Evolutionary conservation across 768 basidiomycete species (phyloP), one percentile per base, ranked within the genome.

Genomic region (Kwoniella newhampshirensis): DNA sequence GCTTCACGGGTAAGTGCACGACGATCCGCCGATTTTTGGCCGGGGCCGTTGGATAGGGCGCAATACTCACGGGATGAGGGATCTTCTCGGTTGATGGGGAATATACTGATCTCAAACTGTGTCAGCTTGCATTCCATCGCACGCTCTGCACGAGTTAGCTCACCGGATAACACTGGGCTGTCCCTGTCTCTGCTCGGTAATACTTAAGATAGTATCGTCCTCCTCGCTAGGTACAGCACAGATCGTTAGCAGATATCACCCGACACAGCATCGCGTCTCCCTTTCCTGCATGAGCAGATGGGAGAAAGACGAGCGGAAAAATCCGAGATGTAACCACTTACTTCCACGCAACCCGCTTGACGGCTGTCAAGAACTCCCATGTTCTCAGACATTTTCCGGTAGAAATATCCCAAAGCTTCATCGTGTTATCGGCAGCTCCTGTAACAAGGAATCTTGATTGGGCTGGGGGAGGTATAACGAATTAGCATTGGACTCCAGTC

Each of bases 351-450:
- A 98, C 94, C 42, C 94, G 82, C 82, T 97, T 98, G 66, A 99
- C 89, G 4, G 96, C 96, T 0, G 94, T 98, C 32, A 89, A 89
- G 82, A 96, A 97, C 77, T 98, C 94, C 96, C 96, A 99, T 2
- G 84, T 87, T 75, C 86, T 89, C 42, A 99, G 81, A 72, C 90
- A 92, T 78, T 96, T 91, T 57, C 94, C 96, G 3, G 86, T 87
- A 47, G 84, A 79, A 27, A 97, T 89, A 43, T 82, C 81, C 96
- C 94, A 99, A 8, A 99, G 81, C 60, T 87, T 85, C 77, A 99
- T 83, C 39, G 85, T 83, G 77, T 97, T 99, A 77, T 99, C 94
- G 15, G 96, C 94, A 1, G 93, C 84, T 9, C 94, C 94, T 5
- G 93, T 88, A 21, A 97, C 81, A 68, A 98, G 81, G 78, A 85